Percentiles rank a stretch among this genome's conserved stretches.
These are phyloP conservation scores for Dactylonectria macrodidyma DNA, from an alignment of 2,329 filamentous ascomycete genomes.

Conservation along the genomic window DNA sequence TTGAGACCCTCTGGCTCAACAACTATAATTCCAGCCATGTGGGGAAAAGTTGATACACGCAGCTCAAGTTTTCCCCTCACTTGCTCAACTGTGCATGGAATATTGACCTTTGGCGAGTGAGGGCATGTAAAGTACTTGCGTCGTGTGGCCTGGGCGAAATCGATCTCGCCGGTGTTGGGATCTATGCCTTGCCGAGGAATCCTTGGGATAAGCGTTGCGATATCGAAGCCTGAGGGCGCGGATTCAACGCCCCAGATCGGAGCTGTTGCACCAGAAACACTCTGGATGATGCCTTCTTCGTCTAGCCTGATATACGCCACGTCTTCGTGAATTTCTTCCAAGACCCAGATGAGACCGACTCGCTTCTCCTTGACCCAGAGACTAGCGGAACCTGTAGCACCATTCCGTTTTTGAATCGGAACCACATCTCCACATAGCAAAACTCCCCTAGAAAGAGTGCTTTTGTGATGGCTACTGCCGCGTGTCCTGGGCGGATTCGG, in stretches of 20 bases:
- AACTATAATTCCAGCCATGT: slow-evolving; percentile 97
- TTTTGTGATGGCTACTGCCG: slow-evolving; percentile 73
- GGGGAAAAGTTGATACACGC: slow-evolving; percentile 92
- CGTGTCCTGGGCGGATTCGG: slow-evolving; percentile 69
- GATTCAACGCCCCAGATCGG: slow-evolving; percentile 87
- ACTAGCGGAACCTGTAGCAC: slow-evolving; percentile 90
- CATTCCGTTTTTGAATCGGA: slow-evolving; percentile 96
- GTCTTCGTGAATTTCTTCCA: slow-evolving; percentile 98
- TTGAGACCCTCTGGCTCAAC: slow-evolving; percentile 83
- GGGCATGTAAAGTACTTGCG: slow-evolving; percentile 88
- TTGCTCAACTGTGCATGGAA: slow-evolving; percentile 87
- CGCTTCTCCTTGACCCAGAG: slow-evolving; percentile 99
- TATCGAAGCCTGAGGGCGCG: slow-evolving; percentile 77
- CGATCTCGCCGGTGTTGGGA: slow-evolving; percentile 79
- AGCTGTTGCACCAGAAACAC: slow-evolving; percentile 81
- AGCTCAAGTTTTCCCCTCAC: slow-evolving; percentile 79
- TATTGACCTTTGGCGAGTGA: slow-evolving; percentile 82
- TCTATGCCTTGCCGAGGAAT: slow-evolving; percentile 84
- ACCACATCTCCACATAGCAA: slow-evolving; percentile 97
- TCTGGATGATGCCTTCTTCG: slow-evolving; percentile 81
- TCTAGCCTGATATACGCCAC: slow-evolving; percentile 84
- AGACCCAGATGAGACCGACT: slow-evolving; percentile 94
- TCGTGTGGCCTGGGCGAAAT: slow-evolving; percentile 81
- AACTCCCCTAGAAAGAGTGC: slow-evolving; percentile 87
- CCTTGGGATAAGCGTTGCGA: slow-evolving; percentile 84